Conservation (phyloP, 1,139 yeast genomes). For the Pichia sp. region DNA sequence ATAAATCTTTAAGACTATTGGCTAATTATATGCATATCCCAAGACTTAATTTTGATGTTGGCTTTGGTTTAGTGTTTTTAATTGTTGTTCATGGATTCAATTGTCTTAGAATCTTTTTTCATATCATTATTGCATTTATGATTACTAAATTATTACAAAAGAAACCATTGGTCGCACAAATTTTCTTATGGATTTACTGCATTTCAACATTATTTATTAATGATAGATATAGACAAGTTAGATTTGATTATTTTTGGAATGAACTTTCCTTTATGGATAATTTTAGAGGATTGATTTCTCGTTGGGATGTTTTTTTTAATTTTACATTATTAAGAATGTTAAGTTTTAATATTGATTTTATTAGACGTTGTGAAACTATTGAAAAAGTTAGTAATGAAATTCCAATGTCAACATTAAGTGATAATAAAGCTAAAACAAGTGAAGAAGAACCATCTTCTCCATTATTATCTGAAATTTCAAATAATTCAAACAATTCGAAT, state of each 20-base stretch:
- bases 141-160: conserved; percentile 40
- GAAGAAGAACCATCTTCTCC: conserved; percentile 19
- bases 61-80: conserved; percentile 66
- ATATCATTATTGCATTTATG: conserved; percentile 48
- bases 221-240: conserved; percentile 54
- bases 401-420: conserved; percentile 4
- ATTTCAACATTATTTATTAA: conserved; percentile 69
- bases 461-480: conserved; percentile 5
- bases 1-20: conserved; percentile 44
- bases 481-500: conserved; percentile 31
- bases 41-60: conserved; percentile 59
- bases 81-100: conserved; percentile 77
- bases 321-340: conserved; percentile 79
- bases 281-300: conserved; percentile 65
- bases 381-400: conserved; percentile 12
- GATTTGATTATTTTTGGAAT: conserved; percentile 38
- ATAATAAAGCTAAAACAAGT: conserved; percentile 16
- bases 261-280: conserved; percentile 48
- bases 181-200: conserved; percentile 70
- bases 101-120: conserved; percentile 51
- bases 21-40: conserved; percentile 24
- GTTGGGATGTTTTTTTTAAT: conserved; percentile 97
- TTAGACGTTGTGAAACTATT: conserved; percentile 35
- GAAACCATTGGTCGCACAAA: conserved; percentile 31
- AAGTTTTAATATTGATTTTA: conserved; percentile 74